Percentiles rank a stretch among this genome's conserved stretches.
These are phyloP conservation scores for Musa troglodytarum DNA, from an alignment of 176 grass and related monocot species.

Conservation along the genomic window DNA sequence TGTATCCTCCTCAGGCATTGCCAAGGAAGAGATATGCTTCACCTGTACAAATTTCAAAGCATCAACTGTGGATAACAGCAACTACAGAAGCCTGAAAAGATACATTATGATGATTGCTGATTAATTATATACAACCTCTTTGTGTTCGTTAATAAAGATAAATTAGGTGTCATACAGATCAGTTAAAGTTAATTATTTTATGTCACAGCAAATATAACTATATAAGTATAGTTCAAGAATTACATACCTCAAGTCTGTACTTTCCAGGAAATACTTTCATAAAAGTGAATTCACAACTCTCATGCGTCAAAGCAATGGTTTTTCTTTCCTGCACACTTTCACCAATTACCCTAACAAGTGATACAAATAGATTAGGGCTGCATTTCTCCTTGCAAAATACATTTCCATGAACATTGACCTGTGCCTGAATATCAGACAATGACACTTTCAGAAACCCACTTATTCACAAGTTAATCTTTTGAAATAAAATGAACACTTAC, in stretches of 20 bases:
- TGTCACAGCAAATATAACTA: background rate
- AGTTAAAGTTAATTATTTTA: background rate
- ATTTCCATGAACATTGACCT: slow-evolving; percentile 85
- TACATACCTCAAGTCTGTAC: slow-evolving; percentile 67
- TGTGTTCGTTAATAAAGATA: background rate
- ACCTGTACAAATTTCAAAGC: slow-evolving; percentile 33
- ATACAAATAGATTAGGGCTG: slow-evolving; percentile 49
- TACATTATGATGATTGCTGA: background rate
- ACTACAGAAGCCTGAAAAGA: background rate
- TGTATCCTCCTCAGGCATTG: slow-evolving; percentile 38
- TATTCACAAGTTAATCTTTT: background rate
- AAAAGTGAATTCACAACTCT: slow-evolving; percentile 63
- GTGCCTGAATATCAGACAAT: slow-evolving; percentile 36
- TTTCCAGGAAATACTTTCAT: slow-evolving; percentile 93
- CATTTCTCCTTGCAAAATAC: slow-evolving; percentile 84
- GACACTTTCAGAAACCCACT: background rate
- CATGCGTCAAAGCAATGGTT: slow-evolving; percentile 46
- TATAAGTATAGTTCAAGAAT: background rate
- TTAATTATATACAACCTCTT: background rate
- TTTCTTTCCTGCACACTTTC: slow-evolving; percentile 47
- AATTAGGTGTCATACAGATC: background rate
- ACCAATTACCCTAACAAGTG: slow-evolving; percentile 65
- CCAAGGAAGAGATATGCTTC: slow-evolving; percentile 33
- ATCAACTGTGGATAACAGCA: background rate
- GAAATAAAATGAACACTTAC: background rate